Evolutionary conservation across 1,284 basidiomycete genomes (phyloP).

Genomic region (Leucoagaricus sp.): DNA sequence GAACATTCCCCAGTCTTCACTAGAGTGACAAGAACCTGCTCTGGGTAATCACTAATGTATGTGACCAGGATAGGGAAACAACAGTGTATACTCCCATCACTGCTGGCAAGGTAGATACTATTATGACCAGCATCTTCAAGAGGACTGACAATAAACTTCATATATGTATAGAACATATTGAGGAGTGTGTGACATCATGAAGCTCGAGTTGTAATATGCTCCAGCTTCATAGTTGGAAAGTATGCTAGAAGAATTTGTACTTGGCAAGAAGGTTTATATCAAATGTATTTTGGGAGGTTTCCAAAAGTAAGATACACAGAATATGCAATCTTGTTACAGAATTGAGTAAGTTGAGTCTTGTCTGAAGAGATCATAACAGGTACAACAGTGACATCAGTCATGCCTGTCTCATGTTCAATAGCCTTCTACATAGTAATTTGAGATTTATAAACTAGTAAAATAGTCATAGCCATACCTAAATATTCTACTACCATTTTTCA

Average conservation of each 20-base stretch:
- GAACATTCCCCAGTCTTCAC: slow-evolving; percentile 26
- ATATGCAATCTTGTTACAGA: slow-evolving; percentile 39
- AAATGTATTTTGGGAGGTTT: slow-evolving; percentile 41
- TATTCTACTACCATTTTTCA: slow-evolving; percentile 26
- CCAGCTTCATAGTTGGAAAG: slow-evolving; percentile 35
- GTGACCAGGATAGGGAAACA: slow-evolving; percentile 19
- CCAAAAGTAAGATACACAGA: slow-evolving; percentile 47
- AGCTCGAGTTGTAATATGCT: slow-evolving; percentile 32
- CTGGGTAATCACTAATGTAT: slow-evolving; percentile 30
- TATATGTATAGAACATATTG: slow-evolving; percentile 40
- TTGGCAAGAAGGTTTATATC: slow-evolving; percentile 33
- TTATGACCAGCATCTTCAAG: slow-evolving; percentile 16
- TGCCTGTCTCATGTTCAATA: slow-evolving; percentile 22
- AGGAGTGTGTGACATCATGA: slow-evolving; percentile 27
- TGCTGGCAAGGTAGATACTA: slow-evolving; percentile 18
- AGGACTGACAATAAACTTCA: slow-evolving; percentile 22
- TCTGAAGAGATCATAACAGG: slow-evolving; percentile 42
- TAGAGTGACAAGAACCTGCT: slow-evolving; percentile 27
- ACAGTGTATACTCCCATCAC: slow-evolving; percentile 14
- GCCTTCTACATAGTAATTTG: slow-evolving; percentile 19
- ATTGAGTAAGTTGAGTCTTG: slow-evolving; percentile 37
- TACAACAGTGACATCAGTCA: slow-evolving; percentile 33
- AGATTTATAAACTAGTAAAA: neutral
- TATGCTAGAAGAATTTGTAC: slow-evolving; percentile 42
- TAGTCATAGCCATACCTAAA: slow-evolving; percentile 21